A percentile compares a stretch with the other conserved stretches of the same genome.
Conservation (phyloP, 192 early-diverging fungal species). For the Coemansia sp. region DNA sequence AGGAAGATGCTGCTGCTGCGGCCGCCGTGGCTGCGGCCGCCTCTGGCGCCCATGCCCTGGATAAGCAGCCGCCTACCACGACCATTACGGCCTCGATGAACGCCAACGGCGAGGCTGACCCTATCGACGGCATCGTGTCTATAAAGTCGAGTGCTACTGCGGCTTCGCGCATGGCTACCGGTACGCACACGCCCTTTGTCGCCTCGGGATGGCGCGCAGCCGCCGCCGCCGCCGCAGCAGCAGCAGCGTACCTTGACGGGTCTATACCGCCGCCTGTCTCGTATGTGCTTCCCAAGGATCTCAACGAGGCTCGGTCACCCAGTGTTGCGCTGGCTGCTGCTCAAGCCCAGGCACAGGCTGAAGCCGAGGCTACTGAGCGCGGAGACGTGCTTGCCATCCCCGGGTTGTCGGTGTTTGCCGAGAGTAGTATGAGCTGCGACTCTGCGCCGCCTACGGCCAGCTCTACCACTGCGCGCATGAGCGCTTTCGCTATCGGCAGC, state of each 20-base stretch:
- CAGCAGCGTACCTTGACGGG: slow-evolving; percentile 38
- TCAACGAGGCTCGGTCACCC: slow-evolving; percentile 43
- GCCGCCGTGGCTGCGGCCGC: slow-evolving; percentile 45
- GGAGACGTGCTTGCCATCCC: not conserved
- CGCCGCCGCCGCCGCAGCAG: slow-evolving; percentile 34
- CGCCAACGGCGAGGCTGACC: slow-evolving; percentile 53
- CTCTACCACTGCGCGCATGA: not conserved
- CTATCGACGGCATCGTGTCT: slow-evolving; percentile 55
- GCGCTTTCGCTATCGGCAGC: not conserved
- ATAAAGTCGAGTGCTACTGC: slow-evolving; percentile 37
- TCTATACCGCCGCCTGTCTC: slow-evolving; percentile 18
- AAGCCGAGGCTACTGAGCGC: not conserved
- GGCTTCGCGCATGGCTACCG: slow-evolving; percentile 37
- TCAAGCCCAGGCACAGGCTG: slow-evolving; percentile 5
- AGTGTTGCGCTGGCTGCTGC: slow-evolving; percentile 26
- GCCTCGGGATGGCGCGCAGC: slow-evolving; percentile 35
- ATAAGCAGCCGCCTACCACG: slow-evolving; percentile 28
- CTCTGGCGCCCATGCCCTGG: slow-evolving; percentile 15
- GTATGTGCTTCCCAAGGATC: slow-evolving; percentile 46
- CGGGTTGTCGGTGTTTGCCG: slow-evolving; percentile 5
- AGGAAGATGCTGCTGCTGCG: slow-evolving; percentile 43
- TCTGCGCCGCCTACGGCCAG: not conserved
- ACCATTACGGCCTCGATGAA: slow-evolving; percentile 55
- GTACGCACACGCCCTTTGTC: slow-evolving; percentile 43
- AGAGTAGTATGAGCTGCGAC: not conserved